Evolutionary conservation across 805 yeast genomes (phyloP).

Genomic region (Nakazawaea ishiwadae): DNA sequence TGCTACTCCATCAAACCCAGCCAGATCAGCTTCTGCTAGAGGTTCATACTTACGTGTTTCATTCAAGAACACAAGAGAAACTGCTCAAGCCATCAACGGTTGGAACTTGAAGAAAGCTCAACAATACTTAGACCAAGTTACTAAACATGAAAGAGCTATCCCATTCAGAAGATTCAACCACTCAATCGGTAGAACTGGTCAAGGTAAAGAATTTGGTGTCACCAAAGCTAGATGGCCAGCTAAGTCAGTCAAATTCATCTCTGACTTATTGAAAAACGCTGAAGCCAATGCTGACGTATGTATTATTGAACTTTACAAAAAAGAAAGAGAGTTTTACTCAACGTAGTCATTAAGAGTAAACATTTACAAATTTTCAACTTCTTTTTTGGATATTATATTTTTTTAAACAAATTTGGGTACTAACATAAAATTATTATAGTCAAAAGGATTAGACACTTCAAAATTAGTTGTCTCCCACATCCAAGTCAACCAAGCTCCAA

Average conservation of each 20-base stretch:
- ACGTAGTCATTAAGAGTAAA: too few relatives aligned
- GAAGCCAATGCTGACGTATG: constrained; percentile 93
- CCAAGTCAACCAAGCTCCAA: constrained; percentile 99
- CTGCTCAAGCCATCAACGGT: constrained; percentile 97
- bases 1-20: constrained; percentile 98
- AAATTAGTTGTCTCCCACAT: constrained; percentile 95
- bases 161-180: constrained; percentile 98
- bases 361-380: too few relatives aligned
- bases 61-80: constrained; percentile 99
- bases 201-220: constrained; percentile 99
- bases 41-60: constrained; percentile 99
- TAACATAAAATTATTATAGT: constrained; percentile 27
- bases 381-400: too few relatives aligned
- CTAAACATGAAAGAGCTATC: constrained; percentile 98
- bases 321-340: not conserved
- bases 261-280: constrained; percentile 95
- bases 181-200: constrained; percentile 98
- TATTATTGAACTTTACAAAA: constrained; percentile 16
- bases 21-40: constrained; percentile 98
- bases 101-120: constrained; percentile 97
- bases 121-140: constrained; percentile 90
- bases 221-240: constrained; percentile 99
- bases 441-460: constrained; percentile 96
- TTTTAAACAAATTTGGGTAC: too few relatives aligned
- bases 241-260: constrained; percentile 93